Conservation (phyloP, 306 rosid genomes). For the Sicyos edulis region DNA sequence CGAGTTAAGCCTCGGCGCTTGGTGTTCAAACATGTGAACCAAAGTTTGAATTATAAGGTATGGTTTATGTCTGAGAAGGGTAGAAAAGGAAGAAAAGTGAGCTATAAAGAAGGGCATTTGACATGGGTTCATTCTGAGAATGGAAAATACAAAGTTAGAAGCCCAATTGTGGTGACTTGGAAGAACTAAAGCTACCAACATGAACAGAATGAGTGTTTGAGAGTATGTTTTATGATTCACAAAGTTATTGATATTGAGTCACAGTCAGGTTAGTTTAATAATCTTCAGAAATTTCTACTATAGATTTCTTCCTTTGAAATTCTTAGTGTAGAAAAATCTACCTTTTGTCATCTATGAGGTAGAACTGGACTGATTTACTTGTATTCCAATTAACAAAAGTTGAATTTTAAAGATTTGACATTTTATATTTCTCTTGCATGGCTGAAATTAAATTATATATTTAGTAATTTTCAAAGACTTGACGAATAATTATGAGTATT, state of each 20-base stretch:
- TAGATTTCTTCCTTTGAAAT: constrained; percentile 17
- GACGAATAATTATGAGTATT: neutral
- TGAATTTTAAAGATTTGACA: neutral
- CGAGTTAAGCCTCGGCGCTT: constrained; percentile 56
- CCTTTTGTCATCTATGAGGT: constrained; percentile 9
- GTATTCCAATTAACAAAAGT: constrained; percentile 10
- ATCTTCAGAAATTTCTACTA: neutral
- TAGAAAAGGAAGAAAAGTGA: constrained; percentile 14
- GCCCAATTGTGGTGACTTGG: constrained; percentile 85
- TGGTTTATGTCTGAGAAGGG: constrained; percentile 58
- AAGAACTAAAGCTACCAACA: constrained; percentile 23
- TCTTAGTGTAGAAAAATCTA: constrained; percentile 14
- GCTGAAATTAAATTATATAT: neutral
- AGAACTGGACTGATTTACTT: constrained; percentile 1
- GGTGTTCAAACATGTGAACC: constrained; percentile 39
- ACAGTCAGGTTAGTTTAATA: constrained; percentile 2
- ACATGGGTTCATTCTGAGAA: constrained; percentile 54
- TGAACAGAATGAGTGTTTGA: neutral
- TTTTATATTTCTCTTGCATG: neutral
- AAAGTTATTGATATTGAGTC: constrained; percentile 3
- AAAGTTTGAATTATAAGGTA: constrained; percentile 56
- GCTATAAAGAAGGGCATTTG: constrained; percentile 60
- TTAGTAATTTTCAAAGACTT: no score
- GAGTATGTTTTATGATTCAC: constrained; percentile 1
- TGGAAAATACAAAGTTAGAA: constrained; percentile 54